phyloP scores from a whole-genome alignment of 306 rosid species.

The Vicia sativa region DNA sequence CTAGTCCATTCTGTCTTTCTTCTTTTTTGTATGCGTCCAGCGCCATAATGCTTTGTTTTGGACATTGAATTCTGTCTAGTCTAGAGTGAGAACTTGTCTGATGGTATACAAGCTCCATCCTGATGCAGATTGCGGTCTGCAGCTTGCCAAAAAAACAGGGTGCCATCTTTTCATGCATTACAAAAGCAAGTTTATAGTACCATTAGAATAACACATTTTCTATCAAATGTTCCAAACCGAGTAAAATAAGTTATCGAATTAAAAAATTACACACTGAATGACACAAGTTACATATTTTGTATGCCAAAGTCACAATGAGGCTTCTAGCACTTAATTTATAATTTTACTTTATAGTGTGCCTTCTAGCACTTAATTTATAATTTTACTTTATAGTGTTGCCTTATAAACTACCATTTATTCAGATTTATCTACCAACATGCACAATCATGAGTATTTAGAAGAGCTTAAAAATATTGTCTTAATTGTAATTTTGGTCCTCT shows the following conservation, averaged over 20 bases:
- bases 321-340: neutral
- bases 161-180: neutral
- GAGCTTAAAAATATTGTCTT: neutral
- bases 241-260: neutral
- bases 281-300: neutral
- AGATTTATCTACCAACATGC: neutral
- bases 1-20: conserved; percentile 40
- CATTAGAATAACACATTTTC: neutral
- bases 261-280: neutral
- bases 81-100: neutral
- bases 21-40: conserved; percentile 31
- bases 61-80: neutral
- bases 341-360: neutral
- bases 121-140: neutral
- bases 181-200: neutral
- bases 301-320: neutral
- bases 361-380: neutral
- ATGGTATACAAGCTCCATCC: conserved; percentile 17
- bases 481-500: too few species aligned
- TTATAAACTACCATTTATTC: neutral
- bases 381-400: neutral
- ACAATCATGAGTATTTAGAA: neutral
- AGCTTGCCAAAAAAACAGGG: neutral
- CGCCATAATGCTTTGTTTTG: conserved; percentile 29
- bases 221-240: neutral